These are phyloP conservation scores for Cicer arietinum DNA, from an alignment of 306 rosid genomes.

Conservation along the genomic window DNA sequence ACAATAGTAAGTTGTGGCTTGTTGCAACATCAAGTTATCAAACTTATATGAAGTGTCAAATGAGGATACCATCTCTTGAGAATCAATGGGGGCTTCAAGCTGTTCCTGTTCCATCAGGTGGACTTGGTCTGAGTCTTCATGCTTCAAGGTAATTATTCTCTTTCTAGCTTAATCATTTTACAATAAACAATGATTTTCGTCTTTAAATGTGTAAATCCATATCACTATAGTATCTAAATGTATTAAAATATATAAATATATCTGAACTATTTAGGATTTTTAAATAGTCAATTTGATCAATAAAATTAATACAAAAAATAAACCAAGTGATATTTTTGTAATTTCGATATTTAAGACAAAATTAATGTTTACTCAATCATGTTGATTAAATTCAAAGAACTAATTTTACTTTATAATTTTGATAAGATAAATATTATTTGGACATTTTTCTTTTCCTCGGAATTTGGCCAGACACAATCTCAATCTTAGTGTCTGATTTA, in stretches of 20 bases:
- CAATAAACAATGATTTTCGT: background rate
- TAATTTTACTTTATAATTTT: background rate
- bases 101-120: conserved; percentile 85
- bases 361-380: background rate
- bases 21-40: conserved; percentile 82
- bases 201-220: no score
- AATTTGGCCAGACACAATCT: no score
- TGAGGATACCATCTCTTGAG: conserved; percentile 85
- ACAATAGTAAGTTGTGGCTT: conserved; percentile 66
- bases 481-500: no score
- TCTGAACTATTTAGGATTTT: no score
- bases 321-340: background rate
- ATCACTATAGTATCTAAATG: background rate
- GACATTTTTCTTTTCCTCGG: no score
- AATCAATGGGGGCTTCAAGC: conserved; percentile 87
- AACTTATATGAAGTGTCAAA: conserved; percentile 85
- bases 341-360: background rate
- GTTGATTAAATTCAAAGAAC: background rate
- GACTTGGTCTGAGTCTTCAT: conserved; percentile 83
- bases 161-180: conserved; percentile 6
- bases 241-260: background rate
- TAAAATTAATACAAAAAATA: no score
- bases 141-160: conserved; percentile 68
- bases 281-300: background rate
- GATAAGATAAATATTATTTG: no score